Evolutionary conservation across 1,284 basidiomycete genomes (phyloP).

Genomic region (Ustilago hordei): DNA sequence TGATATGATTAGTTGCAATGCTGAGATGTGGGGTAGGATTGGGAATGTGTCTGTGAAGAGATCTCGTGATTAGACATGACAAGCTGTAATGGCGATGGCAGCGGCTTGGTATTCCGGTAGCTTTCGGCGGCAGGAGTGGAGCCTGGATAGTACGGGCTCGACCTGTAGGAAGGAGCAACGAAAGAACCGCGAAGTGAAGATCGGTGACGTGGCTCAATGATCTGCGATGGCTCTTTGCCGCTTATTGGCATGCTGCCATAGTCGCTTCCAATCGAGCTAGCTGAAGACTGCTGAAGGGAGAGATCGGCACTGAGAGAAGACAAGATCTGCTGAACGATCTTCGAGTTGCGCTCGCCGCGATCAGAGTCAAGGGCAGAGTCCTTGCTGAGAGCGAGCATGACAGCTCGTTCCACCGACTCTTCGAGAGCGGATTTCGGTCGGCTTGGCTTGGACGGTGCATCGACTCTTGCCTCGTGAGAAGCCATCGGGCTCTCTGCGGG

Average conservation of each 20-base stretch:
- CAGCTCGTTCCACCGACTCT: slow-evolving; percentile 40
- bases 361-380: slow-evolving; percentile 8
- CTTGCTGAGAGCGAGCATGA: slow-evolving; percentile 32
- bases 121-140: background rate
- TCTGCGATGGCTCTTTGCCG: slow-evolving; percentile 4
- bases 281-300: slow-evolving; percentile 3
- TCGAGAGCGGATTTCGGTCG: slow-evolving; percentile 10
- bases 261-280: background rate
- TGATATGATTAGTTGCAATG: slow-evolving; percentile 19
- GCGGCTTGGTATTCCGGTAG: slow-evolving; percentile 13
- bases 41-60: slow-evolving; percentile 3
- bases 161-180: background rate
- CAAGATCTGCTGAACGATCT: slow-evolving; percentile 37
- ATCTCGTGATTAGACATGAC: slow-evolving; percentile 26
- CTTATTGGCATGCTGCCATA: background rate
- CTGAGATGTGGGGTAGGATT: slow-evolving; percentile 15
- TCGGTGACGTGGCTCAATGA: background rate
- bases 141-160: background rate
- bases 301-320: slow-evolving; percentile 28
- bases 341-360: slow-evolving; percentile 21
- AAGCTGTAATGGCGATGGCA: slow-evolving; percentile 29
- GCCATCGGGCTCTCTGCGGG: background rate
- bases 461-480: background rate
- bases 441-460: background rate
- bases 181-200: slow-evolving; percentile 3